Percentiles rank a stretch among this genome's conserved stretches.
Evolutionary conservation across 2,329 filamentous ascomycete genomes (phyloP).

Genomic region (Exophiala alcalophila): DNA sequence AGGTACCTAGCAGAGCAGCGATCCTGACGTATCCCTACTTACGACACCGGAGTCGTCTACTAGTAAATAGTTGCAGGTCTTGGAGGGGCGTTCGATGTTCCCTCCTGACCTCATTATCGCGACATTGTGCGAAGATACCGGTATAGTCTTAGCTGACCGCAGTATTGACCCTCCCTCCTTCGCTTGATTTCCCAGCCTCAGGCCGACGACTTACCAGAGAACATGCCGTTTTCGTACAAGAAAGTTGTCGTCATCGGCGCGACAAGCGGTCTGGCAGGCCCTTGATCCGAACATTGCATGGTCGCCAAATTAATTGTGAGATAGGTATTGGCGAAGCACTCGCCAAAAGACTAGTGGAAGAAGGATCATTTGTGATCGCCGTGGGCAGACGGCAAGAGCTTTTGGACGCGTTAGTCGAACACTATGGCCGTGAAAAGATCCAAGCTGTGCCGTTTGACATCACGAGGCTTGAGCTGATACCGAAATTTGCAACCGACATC

Average conservation of each 20-base stretch:
- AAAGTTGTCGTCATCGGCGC: conserved; percentile 56
- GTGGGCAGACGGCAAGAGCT: conserved; percentile 53
- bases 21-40: too few species aligned
- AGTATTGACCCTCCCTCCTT: too few species aligned
- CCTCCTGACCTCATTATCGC: too few species aligned
- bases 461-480: conserved; percentile 48
- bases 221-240: conserved; percentile 45
- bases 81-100: too few species aligned
- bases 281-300: neutral
- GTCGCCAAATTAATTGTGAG: neutral
- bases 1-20: too few species aligned
- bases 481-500: conserved; percentile 41
- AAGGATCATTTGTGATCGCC: conserved; percentile 49
- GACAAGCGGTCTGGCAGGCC: conserved; percentile 33
- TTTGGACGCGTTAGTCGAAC: conserved; percentile 47
- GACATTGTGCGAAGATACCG: too few species aligned
- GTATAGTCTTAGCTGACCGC: too few species aligned
- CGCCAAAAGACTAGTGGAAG: conserved; percentile 48
- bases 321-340: conserved; percentile 48
- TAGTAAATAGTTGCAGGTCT: too few species aligned
- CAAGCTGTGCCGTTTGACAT: conserved; percentile 51
- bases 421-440: conserved; percentile 48
- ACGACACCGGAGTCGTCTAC: too few species aligned
- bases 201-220: too few species aligned
- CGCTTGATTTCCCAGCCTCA: too few species aligned